These are phyloP conservation scores for Aphanomyces astaci DNA, from an alignment of 352 stramenopile species.

Conservation along the genomic window DNA sequence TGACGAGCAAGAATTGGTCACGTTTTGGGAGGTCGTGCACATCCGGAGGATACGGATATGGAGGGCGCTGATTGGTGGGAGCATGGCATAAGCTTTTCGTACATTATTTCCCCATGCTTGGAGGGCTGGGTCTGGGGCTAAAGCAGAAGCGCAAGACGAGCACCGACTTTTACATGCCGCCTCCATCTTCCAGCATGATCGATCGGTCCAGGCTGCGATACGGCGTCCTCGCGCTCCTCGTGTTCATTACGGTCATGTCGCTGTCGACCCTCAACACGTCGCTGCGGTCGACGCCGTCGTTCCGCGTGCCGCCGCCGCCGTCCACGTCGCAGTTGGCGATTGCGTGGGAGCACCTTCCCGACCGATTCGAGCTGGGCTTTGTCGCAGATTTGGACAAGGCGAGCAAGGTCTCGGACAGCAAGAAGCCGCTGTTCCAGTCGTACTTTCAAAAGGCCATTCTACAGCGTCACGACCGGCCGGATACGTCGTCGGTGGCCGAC, in stretches of 20 bases:
- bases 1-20: too few relatives aligned
- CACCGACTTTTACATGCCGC: not conserved
- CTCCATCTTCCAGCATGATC: not conserved
- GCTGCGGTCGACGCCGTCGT: not conserved
- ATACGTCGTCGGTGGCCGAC: slow-evolving; percentile 22
- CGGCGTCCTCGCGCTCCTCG: slow-evolving; percentile 2
- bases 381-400: slow-evolving; percentile 96
- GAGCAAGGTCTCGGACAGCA: slow-evolving; percentile 72
- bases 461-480: slow-evolving; percentile 40
- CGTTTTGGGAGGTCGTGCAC: not conserved
- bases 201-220: not conserved
- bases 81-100: not conserved
- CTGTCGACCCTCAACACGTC: not conserved
- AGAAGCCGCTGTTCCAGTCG: slow-evolving; percentile 88
- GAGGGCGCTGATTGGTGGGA: not conserved
- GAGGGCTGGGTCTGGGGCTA: not conserved
- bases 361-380: slow-evolving; percentile 73
- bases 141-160: slow-evolving; percentile 12
- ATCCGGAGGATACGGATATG: not conserved
- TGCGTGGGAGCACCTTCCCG: not conserved
- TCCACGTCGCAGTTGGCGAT: not conserved
- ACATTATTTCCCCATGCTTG: not conserved
- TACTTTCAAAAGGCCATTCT: slow-evolving; percentile 88
- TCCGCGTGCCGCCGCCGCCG: not conserved
- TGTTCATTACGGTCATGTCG: slow-evolving; percentile 7